Base-by-base conservation (phyloP, 257 asterid genomes). In the Penstemon newberryi region DNA sequence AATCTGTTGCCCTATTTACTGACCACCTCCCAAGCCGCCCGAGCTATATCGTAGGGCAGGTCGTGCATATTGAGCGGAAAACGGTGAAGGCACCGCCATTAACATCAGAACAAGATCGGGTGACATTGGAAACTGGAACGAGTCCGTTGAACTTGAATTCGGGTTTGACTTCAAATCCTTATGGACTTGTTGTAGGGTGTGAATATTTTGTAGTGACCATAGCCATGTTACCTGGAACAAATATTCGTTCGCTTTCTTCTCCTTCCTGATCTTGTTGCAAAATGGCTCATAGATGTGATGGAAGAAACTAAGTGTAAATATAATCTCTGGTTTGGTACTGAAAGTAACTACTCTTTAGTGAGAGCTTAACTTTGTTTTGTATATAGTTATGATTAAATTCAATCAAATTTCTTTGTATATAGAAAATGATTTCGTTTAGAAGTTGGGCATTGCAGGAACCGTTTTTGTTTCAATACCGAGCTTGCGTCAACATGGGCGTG, bases 151-250 rank as follows among this genome's bases (percentile, higher is more conserved):
- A 66, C 69, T 37, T 76, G 77, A 78, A 53, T 44, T 64, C 84
- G 13, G 84, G 80, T 63, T 77, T 87, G n/a, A 47, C 49, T 4
- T 62, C 68, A 4, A 80, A 77, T 41, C 75, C 83, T 2, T 75
- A 74, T 66, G 91, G 90, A 61, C 93, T 91, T 47, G 87, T 87
- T 10, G 80, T 84, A 36, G 97, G 96, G 64, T 83, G 96, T 75
- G 97, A 91, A 77, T 94, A 87, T 85, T 94, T 89, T 62, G 69
- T 88, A 56, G 97, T 93, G 72, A 93, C 96, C 47, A 82, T 90
- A 63, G 96, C 99, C 58, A 87, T 93, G 97, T 80, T 93, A 79
- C 99, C 96, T 53, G 96, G 86, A 69, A 83, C 92, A 44, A 49
- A 62, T 50, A 85, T 85, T 86, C 92, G 79, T 82, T 86, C 93